phyloP scores from a whole-genome alignment of 805 yeast genomes.

The Candida montana region DNA sequence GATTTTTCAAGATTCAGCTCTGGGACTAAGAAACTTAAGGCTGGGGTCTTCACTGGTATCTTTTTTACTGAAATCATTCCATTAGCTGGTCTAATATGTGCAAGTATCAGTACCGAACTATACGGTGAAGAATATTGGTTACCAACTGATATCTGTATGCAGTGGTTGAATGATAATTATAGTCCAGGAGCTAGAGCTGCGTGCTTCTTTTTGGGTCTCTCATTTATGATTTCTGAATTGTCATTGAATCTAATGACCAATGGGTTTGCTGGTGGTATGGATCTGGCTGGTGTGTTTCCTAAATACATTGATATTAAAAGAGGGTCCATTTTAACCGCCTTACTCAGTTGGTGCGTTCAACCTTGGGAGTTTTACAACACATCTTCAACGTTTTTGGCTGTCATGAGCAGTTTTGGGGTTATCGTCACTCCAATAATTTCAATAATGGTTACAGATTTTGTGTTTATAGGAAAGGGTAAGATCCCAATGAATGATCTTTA shows the following conservation, averaged over 20 bases:
- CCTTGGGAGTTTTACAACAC: slow-evolving; percentile 38
- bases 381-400: slow-evolving; percentile 30
- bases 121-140: slow-evolving; percentile 35
- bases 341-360: slow-evolving; percentile 33
- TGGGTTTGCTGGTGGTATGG: slow-evolving; percentile 31
- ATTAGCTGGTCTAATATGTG: slow-evolving; percentile 34
- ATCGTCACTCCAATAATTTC: slow-evolving; percentile 34
- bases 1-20: slow-evolving; percentile 37
- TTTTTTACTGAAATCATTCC: slow-evolving; percentile 35
- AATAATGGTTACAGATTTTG: slow-evolving; percentile 32
- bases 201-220: slow-evolving; percentile 34
- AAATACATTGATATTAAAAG: slow-evolving; percentile 18
- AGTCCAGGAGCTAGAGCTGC: slow-evolving; percentile 34
- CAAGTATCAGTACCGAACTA: slow-evolving; percentile 29
- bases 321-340: slow-evolving; percentile 32
- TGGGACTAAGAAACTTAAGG: slow-evolving; percentile 21
- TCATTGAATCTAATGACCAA: slow-evolving; percentile 32
- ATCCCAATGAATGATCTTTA: slow-evolving; percentile 32
- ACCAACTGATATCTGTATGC: slow-evolving; percentile 32
- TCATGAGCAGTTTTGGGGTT: slow-evolving; percentile 35
- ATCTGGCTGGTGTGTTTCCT: slow-evolving; percentile 20
- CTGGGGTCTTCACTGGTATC: slow-evolving; percentile 30
- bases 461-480: slow-evolving; percentile 27
- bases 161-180: slow-evolving; percentile 35
- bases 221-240: slow-evolving; percentile 32